Evolutionary conservation across 2,329 filamentous ascomycete genomes (phyloP).

Genomic region (Leptosphaerulina australis): DNA sequence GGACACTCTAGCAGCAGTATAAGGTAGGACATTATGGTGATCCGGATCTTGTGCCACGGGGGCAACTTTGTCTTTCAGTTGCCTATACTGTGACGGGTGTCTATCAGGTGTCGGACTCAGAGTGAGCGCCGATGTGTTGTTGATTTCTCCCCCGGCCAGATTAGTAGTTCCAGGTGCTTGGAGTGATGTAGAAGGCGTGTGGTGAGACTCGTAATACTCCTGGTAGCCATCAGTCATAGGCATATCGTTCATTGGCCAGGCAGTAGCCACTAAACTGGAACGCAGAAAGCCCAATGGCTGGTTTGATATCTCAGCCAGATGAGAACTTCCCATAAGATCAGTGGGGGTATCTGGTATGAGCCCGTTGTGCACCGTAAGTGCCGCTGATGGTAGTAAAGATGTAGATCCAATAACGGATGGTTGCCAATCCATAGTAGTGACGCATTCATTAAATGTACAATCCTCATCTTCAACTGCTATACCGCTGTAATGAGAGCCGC

Average conservation of each 20-base stretch:
- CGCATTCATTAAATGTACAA: constrained; percentile 1
- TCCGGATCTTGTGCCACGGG: neutral
- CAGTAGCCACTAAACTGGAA: neutral
- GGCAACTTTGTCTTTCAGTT: neutral
- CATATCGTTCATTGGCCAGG: neutral
- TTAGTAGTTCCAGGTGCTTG: neutral
- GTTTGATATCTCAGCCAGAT: neutral
- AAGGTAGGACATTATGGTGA: neutral
- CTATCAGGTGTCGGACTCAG: neutral
- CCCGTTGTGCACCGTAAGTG: neutral
- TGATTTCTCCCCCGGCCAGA: neutral
- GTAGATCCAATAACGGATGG: neutral
- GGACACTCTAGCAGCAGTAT: neutral
- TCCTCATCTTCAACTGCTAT: neutral
- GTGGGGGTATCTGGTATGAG: neutral
- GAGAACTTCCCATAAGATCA: neutral
- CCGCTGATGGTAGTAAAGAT: neutral
- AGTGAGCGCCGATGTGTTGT: neutral
- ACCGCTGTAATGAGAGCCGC: constrained; percentile 9
- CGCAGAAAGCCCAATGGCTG: neutral
- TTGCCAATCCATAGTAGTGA: constrained; percentile 39
- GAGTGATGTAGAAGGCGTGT: constrained; percentile 5
- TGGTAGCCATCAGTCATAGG: neutral
- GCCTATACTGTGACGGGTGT: neutral
- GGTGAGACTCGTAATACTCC: neutral